Percentiles rank a stretch among this genome's conserved stretches.
These are phyloP conservation scores for Alternaria sp. DNA, from an alignment of 2,329 filamentous ascomycete species.

Conservation along the genomic window DNA sequence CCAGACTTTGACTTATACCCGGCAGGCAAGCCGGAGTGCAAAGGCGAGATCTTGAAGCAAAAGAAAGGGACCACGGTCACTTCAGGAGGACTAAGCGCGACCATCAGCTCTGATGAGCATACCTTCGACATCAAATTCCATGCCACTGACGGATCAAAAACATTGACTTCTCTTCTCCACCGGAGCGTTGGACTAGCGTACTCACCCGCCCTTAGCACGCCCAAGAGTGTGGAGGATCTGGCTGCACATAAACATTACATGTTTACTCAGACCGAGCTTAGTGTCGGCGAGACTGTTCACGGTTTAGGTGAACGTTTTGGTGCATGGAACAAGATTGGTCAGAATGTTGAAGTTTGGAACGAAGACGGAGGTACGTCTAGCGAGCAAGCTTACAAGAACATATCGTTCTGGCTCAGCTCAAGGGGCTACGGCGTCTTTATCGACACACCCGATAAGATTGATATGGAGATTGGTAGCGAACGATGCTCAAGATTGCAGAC, in stretches of 20 bases:
- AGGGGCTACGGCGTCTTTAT: constrained; percentile 80
- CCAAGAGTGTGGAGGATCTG: constrained; percentile 62
- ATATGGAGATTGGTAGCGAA: constrained; percentile 76
- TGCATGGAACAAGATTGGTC: constrained; percentile 77
- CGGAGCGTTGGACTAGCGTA: constrained; percentile 66
- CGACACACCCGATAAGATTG: constrained; percentile 71
- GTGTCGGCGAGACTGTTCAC: constrained; percentile 69
- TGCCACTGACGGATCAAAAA: constrained; percentile 55
- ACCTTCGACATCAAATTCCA: constrained; percentile 65
- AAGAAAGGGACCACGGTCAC: constrained; percentile 56
- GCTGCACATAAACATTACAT: constrained; percentile 51
- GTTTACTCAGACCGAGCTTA: constrained; percentile 54
- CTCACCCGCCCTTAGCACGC: constrained; percentile 59
- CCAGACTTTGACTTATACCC: constrained; percentile 67
- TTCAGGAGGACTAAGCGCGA: constrained; percentile 61
- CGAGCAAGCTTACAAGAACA: constrained; percentile 75
- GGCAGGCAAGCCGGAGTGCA: constrained; percentile 52
- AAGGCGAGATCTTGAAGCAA: constrained; percentile 49
- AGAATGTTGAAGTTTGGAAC: constrained; percentile 69
- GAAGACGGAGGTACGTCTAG: constrained; percentile 69
- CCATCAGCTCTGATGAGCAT: constrained; percentile 56
- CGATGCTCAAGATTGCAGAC: constrained; percentile 74
- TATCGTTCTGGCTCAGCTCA: constrained; percentile 73
- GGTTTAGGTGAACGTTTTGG: constrained; percentile 80
- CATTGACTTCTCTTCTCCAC: constrained; percentile 61